phyloP scores from a whole-genome alignment of 176 grass and related monocot species.

The Avena sativa region DNA sequence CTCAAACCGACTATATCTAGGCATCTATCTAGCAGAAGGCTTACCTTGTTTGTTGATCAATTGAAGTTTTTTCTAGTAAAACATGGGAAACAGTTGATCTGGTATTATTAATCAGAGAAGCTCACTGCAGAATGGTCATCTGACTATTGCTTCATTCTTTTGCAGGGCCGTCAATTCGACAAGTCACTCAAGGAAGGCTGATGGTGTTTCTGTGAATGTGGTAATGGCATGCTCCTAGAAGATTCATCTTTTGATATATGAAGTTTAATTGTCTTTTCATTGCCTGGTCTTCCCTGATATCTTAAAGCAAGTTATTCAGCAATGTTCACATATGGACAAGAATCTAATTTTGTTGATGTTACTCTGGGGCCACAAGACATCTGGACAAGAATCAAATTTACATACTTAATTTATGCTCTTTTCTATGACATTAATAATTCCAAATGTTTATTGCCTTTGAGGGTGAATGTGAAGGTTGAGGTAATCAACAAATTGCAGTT shows the following conservation, averaged over 20 bases:
- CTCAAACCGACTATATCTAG: constrained; percentile 6
- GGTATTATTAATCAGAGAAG: background rate
- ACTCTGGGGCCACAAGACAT: background rate
- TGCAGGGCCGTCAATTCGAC: constrained; percentile 5
- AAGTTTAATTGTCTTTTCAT: background rate
- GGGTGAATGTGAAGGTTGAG: background rate
- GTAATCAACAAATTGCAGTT: background rate
- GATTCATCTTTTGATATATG: background rate
- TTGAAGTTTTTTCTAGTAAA: background rate
- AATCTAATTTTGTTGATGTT: background rate
- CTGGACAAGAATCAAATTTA: too few species aligned
- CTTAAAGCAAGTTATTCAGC: background rate
- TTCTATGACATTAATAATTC: background rate
- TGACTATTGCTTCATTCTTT: constrained; percentile 21
- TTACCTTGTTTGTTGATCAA: background rate
- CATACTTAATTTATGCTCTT: constrained; percentile 12
- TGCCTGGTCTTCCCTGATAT: background rate
- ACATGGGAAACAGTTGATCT: background rate
- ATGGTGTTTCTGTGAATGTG: constrained; percentile 7
- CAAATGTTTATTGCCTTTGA: background rate
- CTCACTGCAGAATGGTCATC: constrained; percentile 16
- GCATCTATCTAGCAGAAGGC: background rate
- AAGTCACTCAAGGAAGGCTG: constrained; percentile 25
- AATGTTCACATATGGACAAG: background rate
- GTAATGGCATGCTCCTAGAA: constrained; percentile 3